These are phyloP conservation scores for Nelumbo lutea DNA, from an alignment of 164 flowering plant species.

Conservation along the genomic window DNA sequence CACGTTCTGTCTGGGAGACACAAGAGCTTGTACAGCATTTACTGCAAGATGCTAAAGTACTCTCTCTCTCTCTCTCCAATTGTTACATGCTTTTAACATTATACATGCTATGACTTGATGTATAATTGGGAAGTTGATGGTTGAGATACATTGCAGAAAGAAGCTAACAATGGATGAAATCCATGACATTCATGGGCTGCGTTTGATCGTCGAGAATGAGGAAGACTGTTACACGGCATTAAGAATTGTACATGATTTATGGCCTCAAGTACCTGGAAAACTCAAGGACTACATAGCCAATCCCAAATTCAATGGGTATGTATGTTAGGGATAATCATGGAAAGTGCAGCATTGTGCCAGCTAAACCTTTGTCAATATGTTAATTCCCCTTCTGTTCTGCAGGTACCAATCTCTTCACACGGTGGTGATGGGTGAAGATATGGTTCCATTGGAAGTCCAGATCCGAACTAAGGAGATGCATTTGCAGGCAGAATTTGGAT, in stretches of 20 bases:
- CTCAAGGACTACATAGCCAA: conserved; percentile 73
- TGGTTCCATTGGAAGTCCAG: conserved; percentile 84
- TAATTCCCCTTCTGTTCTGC: conserved; percentile 12
- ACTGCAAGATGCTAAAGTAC: conserved; percentile 87
- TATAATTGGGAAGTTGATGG: not conserved
- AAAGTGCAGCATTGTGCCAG: not conserved
- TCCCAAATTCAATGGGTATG: conserved; percentile 95
- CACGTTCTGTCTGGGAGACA: conserved; percentile 68
- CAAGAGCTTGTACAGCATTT: conserved; percentile 91
- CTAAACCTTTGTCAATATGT: not conserved
- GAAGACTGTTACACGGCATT: conserved; percentile 82
- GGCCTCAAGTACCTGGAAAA: conserved; percentile 87
- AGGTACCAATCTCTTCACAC: conserved; percentile 95
- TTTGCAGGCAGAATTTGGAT: conserved; percentile 88
- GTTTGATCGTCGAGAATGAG: conserved; percentile 77
- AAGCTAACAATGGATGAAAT: conserved; percentile 82
- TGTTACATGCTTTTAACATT: not conserved
- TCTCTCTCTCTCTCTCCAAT: conserved; percentile 7
- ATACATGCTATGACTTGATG: not conserved
- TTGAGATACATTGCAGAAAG: conserved; percentile 50
- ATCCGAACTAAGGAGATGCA: conserved; percentile 95
- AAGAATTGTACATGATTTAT: conserved; percentile 56
- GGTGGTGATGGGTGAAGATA: conserved; percentile 77
- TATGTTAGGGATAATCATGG: conserved; percentile 22
- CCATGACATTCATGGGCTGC: conserved; percentile 87